Base-by-base conservation (phyloP, 306 rosid genomes). In the Calophaca sinica region DNA sequence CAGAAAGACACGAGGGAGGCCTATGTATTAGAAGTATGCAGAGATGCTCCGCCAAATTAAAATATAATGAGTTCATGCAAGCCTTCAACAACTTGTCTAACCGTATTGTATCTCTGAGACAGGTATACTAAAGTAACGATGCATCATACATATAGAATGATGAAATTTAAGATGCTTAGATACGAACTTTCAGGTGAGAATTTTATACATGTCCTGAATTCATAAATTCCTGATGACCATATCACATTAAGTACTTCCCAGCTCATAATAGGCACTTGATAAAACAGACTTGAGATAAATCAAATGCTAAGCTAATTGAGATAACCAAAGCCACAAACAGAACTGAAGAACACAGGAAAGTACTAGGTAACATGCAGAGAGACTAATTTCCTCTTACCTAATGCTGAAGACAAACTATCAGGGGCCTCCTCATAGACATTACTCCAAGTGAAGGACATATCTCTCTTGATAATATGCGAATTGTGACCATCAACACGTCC, bases 401-500 rank as follows among this genome's bases (percentile, higher is more conserved):
- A 53, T 60, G 84, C 86, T 38, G 84, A 67, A 62, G 87, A 65
- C 3, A 73, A 78, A 80, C 58, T 77, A n/a, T n/a, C n/a, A 50
- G 73, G 46, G 41, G 72, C 86, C 90, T 84, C 87, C 82, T 82
- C 87, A 41, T 87, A 84, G 51, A 89, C 91, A 62, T 94, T 82
- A 33, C 91, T 84, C 98, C 97, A 94, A 52, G 81, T 67, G 63
- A 89, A 86, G 52, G 88, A 82, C 51, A 80, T 31, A 58, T 94
- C 94, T 89, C 82, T 94, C 85, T 84, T 86, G 80, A 75, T 76
- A 76, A 31, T n/a, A n/a, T n/a, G 91, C 35, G 86, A 85, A 81
- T 87, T 88, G 73, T 76, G 81, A n/a, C 94, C 98, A 85, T 91
- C 97, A 79, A 82, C 87, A 62, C 94, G 97, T 55, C 96, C 98